These are phyloP conservation scores for Diaporthe caulivora DNA, from an alignment of 2,329 filamentous ascomycete species.

Conservation along the genomic window DNA sequence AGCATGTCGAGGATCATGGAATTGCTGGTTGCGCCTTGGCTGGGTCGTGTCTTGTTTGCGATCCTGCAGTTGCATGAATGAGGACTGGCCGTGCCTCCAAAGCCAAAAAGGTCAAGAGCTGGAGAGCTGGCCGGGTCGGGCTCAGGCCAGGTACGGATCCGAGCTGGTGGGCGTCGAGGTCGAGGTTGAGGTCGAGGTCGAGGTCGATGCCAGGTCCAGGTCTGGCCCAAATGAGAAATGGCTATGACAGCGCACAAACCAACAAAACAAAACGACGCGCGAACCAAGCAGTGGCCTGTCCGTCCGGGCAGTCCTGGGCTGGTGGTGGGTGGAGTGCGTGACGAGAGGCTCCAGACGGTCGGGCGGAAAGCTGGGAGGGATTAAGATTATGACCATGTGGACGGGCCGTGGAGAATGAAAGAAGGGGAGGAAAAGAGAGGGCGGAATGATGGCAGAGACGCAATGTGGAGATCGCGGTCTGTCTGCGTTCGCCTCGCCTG, in stretches of 20 bases:
- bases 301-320: not conserved
- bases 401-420: slow-evolving; percentile 30
- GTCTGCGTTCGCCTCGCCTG: slow-evolving; percentile 12
- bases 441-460: slow-evolving; percentile 11
- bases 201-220: slow-evolving; percentile 3
- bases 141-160: not conserved
- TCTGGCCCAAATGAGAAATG: not conserved
- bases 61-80: slow-evolving; percentile 21
- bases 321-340: slow-evolving; percentile 31
- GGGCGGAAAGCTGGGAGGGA: not conserved
- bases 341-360: slow-evolving; percentile 27
- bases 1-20: slow-evolving; percentile 15
- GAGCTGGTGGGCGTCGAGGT: not conserved
- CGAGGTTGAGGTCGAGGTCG: not conserved
- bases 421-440: slow-evolving; percentile 10
- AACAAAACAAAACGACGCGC: slow-evolving; percentile 30
- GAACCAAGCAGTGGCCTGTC: slow-evolving; percentile 23
- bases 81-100: slow-evolving; percentile 21
- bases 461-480: slow-evolving; percentile 15
- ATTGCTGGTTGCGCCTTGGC: slow-evolving; percentile 23
- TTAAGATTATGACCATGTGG: slow-evolving; percentile 19
- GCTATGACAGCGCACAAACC: slow-evolving; percentile 22
- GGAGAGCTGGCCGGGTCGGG: not conserved
- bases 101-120: slow-evolving; percentile 23
- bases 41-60: slow-evolving; percentile 16